These are phyloP conservation scores for Fragilaria radians DNA, from an alignment of 108 stramenopile species.

Conservation along the genomic window DNA sequence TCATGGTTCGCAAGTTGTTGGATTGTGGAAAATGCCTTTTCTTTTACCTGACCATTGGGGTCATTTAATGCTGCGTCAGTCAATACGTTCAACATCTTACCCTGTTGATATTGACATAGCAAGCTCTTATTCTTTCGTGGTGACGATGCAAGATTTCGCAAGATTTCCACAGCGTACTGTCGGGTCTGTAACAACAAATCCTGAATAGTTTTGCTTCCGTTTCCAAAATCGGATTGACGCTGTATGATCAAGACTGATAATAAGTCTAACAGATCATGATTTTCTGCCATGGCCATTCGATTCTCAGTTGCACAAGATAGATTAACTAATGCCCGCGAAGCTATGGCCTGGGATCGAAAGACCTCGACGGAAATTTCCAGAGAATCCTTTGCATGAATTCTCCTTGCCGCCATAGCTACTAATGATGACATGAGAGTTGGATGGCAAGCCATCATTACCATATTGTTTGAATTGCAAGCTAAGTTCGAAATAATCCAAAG, in stretches of 20 bases:
- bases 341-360: conserved; percentile 36
- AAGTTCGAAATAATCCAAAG: conserved; percentile 57
- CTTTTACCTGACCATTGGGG: conserved; percentile 28
- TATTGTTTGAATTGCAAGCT: conserved; percentile 61
- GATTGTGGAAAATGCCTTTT: conserved; percentile 37
- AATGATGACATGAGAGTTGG: conserved; percentile 38
- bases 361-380: conserved; percentile 29
- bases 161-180: conserved; percentile 30
- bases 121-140: conserved; percentile 37
- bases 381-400: conserved; percentile 18
- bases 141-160: conserved; percentile 55
- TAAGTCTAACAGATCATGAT: conserved; percentile 22
- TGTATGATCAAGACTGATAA: conserved; percentile 26
- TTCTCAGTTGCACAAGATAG: conserved; percentile 54
- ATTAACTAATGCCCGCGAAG: conserved; percentile 48
- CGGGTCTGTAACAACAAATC: conserved; percentile 40
- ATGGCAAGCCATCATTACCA: conserved; percentile 55
- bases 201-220: conserved; percentile 28
- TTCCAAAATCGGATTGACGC: conserved; percentile 19
- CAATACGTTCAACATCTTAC: conserved; percentile 38
- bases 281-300: conserved; percentile 34
- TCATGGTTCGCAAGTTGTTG: conserved; percentile 45
- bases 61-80: conserved; percentile 36
- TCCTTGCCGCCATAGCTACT: conserved; percentile 20
- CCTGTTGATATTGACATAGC: conserved; percentile 28